These are phyloP conservation scores for Paramecium primaurelia DNA, from an alignment of 73 alveolate species.

Conservation along the genomic window DNA sequence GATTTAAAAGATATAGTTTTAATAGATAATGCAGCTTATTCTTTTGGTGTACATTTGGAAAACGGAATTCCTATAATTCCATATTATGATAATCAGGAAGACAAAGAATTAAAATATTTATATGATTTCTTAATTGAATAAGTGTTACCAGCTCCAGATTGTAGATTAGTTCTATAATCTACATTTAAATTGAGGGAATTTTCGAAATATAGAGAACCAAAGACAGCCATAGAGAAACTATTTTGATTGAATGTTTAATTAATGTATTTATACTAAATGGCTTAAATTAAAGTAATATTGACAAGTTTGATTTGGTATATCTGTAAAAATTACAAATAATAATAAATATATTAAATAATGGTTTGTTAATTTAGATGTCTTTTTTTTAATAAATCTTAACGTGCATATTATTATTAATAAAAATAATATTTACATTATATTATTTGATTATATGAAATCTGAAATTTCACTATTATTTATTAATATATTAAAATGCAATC, in stretches of 20 bases:
- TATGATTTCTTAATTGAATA: slow-evolving; percentile 4
- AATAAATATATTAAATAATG: background rate
- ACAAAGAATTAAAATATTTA: slow-evolving; percentile 64
- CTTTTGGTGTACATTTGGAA: slow-evolving; percentile 77
- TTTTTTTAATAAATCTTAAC: background rate
- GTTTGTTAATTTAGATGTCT: background rate
- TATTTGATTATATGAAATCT: background rate
- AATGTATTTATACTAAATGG: background rate
- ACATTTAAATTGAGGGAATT: background rate
- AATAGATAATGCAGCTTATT: slow-evolving; percentile 85
- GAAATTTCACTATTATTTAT: background rate
- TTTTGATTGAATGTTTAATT: background rate
- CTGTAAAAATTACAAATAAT: too few relatives aligned
- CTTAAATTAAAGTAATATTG: background rate
- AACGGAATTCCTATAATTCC: slow-evolving; percentile 93
- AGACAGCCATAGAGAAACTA: slow-evolving; percentile 10
- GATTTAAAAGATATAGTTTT: slow-evolving; percentile 72
- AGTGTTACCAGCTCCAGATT: slow-evolving; percentile 21
- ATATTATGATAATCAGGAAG: slow-evolving; percentile 83
- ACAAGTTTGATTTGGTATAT: too few relatives aligned
- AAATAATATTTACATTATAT: background rate
- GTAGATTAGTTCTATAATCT: background rate
- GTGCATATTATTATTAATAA: background rate
- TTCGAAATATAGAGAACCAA: background rate
- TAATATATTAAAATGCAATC: background rate